Conservation (phyloP, 2,329 filamentous ascomycete species). For the Dothistroma pini region DNA sequence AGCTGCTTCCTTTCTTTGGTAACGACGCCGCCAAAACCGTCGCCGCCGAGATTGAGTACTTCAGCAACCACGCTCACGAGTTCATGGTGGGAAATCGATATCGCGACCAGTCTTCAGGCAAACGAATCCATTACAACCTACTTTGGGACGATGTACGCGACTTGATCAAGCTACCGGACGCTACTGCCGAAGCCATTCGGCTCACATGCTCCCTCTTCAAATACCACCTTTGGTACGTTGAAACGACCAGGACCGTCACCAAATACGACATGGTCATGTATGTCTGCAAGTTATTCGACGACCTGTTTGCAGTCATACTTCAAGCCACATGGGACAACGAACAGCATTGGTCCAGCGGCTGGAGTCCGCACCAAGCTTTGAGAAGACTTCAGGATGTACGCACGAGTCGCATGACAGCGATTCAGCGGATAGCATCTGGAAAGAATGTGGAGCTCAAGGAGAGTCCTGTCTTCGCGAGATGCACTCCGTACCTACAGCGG, state of each 20-base stretch:
- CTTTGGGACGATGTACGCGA: background rate
- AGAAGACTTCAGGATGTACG: background rate
- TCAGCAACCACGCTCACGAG: background rate
- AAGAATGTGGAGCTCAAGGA: background rate
- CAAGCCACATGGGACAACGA: background rate
- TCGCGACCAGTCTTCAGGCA: too few species aligned
- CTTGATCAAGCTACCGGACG: background rate
- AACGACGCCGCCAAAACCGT: background rate
- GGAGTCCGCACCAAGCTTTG: background rate
- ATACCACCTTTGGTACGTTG: background rate
- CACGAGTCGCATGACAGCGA: background rate
- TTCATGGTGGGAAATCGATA: too few species aligned
- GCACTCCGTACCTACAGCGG: background rate
- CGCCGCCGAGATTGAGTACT: background rate
- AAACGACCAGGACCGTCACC: background rate
- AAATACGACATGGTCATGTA: background rate
- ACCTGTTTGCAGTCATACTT: background rate
- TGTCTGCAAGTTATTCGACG: background rate
- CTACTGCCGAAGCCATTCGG: background rate
- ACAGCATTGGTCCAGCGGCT: background rate
- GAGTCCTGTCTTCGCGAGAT: background rate
- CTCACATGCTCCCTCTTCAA: background rate
- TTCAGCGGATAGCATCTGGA: background rate
- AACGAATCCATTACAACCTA: background rate
- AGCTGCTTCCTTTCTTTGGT: background rate